These are phyloP conservation scores for Stephania yunnanensis DNA, from an alignment of 164 flowering plant genomes.

Conservation along the genomic window DNA sequence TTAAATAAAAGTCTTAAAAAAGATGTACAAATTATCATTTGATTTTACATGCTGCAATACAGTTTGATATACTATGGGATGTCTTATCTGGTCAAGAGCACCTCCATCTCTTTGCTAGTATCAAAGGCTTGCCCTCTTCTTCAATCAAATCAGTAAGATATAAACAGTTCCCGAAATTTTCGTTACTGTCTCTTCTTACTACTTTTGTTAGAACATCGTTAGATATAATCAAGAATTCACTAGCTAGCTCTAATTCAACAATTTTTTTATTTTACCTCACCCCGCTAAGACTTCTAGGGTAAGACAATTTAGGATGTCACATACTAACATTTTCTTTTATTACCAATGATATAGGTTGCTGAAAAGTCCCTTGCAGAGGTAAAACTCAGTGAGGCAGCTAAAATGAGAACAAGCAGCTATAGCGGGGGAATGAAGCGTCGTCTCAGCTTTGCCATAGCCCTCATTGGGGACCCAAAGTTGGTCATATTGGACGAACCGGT, in stretches of 20 bases:
- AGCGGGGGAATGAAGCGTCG: constrained; percentile 98
- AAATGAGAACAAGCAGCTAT: constrained; percentile 64
- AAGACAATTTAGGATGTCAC: neutral
- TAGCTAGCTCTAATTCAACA: neutral
- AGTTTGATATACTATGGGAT: constrained; percentile 98
- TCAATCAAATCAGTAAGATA: constrained; percentile 53
- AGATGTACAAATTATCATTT: neutral
- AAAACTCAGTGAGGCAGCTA: constrained; percentile 56
- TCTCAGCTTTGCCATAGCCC: constrained; percentile 85
- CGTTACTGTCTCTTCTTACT: neutral
- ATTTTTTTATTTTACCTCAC: neutral
- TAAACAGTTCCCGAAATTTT: neutral
- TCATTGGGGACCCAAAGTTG: constrained; percentile 71
- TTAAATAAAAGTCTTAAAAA: neutral
- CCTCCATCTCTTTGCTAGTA: constrained; percentile 81
- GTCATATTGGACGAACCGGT: constrained; percentile 78
- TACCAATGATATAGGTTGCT: constrained; percentile 38
- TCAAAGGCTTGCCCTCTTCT: constrained; percentile 81
- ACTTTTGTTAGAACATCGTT: neutral
- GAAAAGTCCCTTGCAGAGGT: constrained; percentile 70
- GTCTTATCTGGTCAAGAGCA: constrained; percentile 82
- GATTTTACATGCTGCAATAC: neutral
- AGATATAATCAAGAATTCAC: neutral
- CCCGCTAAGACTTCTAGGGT: neutral
- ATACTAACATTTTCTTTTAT: neutral